Evolutionary conservation across 495 filamentous ascomycete species (phyloP).

Genomic region (Penicillium lividum): DNA sequence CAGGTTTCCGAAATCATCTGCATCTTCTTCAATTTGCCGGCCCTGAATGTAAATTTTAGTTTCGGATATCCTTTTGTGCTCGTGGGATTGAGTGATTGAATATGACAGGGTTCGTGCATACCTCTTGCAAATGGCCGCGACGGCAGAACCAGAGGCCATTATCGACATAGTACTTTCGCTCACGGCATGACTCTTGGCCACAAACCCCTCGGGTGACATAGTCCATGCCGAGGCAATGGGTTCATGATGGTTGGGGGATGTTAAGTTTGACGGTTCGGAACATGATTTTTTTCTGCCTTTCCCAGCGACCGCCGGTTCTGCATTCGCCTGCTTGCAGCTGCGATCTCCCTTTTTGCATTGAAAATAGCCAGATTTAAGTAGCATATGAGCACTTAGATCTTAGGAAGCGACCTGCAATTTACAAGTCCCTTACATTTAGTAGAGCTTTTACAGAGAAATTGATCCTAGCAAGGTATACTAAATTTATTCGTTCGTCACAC

Average conservation of each 20-base stretch:
- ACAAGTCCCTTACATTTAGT: background rate
- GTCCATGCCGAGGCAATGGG: slow-evolving; percentile 47
- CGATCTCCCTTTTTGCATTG: background rate
- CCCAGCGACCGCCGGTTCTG: slow-evolving; percentile 14
- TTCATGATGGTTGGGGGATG: slow-evolving; percentile 37
- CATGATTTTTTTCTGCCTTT: slow-evolving; percentile 14
- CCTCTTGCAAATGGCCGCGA: slow-evolving; percentile 64
- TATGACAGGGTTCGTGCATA: slow-evolving; percentile 26
- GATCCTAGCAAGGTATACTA: slow-evolving; percentile 18
- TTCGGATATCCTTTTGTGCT: background rate
- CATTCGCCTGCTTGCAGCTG: background rate
- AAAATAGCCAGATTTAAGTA: too few relatives aligned
- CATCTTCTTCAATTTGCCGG: slow-evolving; percentile 65
- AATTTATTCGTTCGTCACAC: slow-evolving; percentile 49
- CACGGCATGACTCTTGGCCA: slow-evolving; percentile 65
- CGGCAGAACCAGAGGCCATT: slow-evolving; percentile 66
- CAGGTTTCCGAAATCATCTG: slow-evolving; percentile 69
- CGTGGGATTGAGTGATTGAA: slow-evolving; percentile 1
- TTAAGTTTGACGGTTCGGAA: slow-evolving; percentile 9
- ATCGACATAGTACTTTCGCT: slow-evolving; percentile 61
- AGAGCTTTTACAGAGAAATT: background rate
- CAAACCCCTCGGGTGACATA: slow-evolving; percentile 59
- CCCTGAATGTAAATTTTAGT: slow-evolving; percentile 30
- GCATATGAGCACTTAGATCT: background rate
- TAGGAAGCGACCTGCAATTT: background rate